phyloP scores from a whole-genome alignment of 2,329 filamentous ascomycete species.

The Penicillium verrucosum region DNA sequence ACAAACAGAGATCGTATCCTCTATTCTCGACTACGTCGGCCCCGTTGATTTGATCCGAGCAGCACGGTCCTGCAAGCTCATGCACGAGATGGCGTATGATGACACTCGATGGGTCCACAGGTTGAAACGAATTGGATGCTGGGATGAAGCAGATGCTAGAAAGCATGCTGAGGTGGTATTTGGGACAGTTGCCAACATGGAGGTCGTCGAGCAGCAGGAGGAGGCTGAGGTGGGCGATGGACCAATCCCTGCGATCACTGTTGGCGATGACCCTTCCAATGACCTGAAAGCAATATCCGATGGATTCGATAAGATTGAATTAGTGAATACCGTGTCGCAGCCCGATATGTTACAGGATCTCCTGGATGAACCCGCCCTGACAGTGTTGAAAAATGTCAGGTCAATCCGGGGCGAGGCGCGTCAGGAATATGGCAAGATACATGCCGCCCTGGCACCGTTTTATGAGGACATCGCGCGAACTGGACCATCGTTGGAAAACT shows the following conservation, averaged over 20 bases:
- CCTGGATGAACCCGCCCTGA: constrained; percentile 64
- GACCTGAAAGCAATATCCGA: constrained; percentile 50
- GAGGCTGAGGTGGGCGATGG: constrained; percentile 16
- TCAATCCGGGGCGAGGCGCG: constrained; percentile 82
- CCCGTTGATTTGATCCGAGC: constrained; percentile 81
- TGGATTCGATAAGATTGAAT: constrained; percentile 75
- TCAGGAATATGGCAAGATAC: constrained; percentile 86
- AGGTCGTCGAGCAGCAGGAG: constrained; percentile 29
- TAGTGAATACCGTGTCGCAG: constrained; percentile 43
- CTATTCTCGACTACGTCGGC: constrained; percentile 85
- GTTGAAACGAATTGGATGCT: constrained; percentile 81
- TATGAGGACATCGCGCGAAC: constrained; percentile 77
- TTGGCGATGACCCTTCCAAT: constrained; percentile 16
- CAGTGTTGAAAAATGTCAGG: constrained; percentile 65
- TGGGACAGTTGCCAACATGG: constrained; percentile 28
- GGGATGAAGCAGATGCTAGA: constrained; percentile 85
- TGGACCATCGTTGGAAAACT: constrained; percentile 69
- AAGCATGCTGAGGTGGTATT: constrained; percentile 70
- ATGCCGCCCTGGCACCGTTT: constrained; percentile 82
- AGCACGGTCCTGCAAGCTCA: constrained; percentile 76
- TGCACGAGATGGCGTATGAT: constrained; percentile 98
- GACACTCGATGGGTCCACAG: constrained; percentile 91
- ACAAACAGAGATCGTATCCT: constrained; percentile 72
- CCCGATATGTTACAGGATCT: constrained; percentile 35
- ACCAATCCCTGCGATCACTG: constrained; percentile 13